phyloP scores from a whole-genome alignment of 345 rosid species.

The Gossypium rotundifolium region DNA sequence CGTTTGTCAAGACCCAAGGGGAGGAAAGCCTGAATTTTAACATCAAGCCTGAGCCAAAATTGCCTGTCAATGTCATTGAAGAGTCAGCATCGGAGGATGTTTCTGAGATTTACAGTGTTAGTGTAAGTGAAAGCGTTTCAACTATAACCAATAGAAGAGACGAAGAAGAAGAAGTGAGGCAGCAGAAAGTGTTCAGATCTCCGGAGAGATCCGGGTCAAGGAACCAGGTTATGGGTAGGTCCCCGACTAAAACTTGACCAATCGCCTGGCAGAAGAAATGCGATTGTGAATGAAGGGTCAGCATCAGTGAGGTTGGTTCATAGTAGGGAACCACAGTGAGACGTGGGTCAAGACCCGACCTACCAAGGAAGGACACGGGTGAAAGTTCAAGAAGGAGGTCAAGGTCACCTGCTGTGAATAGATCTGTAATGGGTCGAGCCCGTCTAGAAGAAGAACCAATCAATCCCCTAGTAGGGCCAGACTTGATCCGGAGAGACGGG shows the following conservation, averaged over 20 bases:
- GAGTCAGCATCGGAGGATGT: conserved; percentile 43
- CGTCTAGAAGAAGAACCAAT: conserved; percentile 35
- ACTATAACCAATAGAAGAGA: conserved; percentile 34
- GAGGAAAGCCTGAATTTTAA: conserved; percentile 1
- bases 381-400: conserved; percentile 68
- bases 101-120: conserved; percentile 66
- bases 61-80: conserved; percentile 6
- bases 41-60: conserved; percentile 5
- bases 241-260: conserved; percentile 51
- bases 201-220: conserved; percentile 42
- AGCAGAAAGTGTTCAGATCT: conserved; percentile 38
- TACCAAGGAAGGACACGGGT: conserved; percentile 41
- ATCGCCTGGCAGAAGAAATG: conserved; percentile 38
- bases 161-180: conserved; percentile 36
- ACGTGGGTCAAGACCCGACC: conserved; percentile 28
- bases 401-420: conserved; percentile 55
- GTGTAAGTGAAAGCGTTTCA: conserved; percentile 59
- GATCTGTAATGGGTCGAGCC: conserved; percentile 60
- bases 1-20: conserved; percentile 24
- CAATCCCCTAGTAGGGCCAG: conserved; percentile 63
- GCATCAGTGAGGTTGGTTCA: conserved; percentile 28
- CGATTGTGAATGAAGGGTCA: conserved; percentile 1
- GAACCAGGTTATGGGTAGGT: conserved; percentile 32
- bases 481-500: conserved; percentile 23
- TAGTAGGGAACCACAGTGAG: conserved; percentile 23